phyloP scores from a whole-genome alignment of 1,139 yeast genomes.

The Nakaseomyces bracarensis region DNA sequence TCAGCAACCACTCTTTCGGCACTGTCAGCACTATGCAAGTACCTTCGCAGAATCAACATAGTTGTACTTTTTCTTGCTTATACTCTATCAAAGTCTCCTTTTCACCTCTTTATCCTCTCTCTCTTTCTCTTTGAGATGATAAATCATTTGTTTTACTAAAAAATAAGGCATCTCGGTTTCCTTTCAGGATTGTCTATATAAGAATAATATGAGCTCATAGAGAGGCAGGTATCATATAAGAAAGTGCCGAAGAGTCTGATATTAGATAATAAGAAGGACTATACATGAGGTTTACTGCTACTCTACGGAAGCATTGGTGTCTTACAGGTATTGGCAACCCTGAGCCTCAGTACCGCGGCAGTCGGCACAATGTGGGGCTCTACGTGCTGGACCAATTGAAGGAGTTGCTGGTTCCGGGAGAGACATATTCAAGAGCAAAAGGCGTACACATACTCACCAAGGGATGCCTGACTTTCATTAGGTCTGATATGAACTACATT shows the following conservation, averaged over 20 bases:
- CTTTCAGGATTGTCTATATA: too few relatives aligned
- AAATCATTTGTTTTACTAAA: not conserved
- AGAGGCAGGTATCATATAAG: too few relatives aligned
- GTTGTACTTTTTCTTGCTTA: too few relatives aligned
- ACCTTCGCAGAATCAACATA: too few relatives aligned
- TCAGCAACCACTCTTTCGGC: not conserved
- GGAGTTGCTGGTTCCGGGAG: slow-evolving; percentile 16
- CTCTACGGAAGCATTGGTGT: slow-evolving; percentile 12
- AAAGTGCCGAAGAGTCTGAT: not conserved
- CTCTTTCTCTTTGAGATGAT: not conserved
- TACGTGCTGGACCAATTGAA: slow-evolving; percentile 20
- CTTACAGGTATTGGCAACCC: slow-evolving; percentile 76
- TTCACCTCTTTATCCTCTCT: not conserved
- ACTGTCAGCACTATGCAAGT: too few relatives aligned
- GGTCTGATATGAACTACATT: slow-evolving; percentile 52
- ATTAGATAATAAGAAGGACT: too few relatives aligned
- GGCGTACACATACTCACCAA: slow-evolving; percentile 11
- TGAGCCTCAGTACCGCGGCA: slow-evolving; percentile 47
- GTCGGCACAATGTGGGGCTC: slow-evolving; percentile 71
- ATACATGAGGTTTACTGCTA: not conserved
- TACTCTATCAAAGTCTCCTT: too few relatives aligned
- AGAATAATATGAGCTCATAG: too few relatives aligned
- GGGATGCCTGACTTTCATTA: slow-evolving; percentile 31
- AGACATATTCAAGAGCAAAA: slow-evolving; percentile 7
- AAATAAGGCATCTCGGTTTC: too few relatives aligned